phyloP scores from a whole-genome alignment of 805 yeast species.

The Candida berthetii region DNA sequence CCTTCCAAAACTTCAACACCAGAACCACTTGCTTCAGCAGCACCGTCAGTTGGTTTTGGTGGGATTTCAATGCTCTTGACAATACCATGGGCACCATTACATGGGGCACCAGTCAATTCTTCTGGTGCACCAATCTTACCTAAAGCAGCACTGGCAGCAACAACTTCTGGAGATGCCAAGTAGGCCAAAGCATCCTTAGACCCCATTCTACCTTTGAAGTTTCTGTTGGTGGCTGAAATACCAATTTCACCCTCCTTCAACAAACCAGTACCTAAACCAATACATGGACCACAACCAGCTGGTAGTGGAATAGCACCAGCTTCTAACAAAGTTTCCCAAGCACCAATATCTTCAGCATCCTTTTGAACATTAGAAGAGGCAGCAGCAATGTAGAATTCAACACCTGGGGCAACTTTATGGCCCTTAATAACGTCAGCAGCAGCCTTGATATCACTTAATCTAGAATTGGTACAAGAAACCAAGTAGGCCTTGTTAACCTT shows the following conservation, averaged over 20 bases:
- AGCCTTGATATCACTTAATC: constrained; percentile 86
- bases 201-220: constrained; percentile 99
- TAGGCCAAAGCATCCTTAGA: constrained; percentile 93
- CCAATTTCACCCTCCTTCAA: constrained; percentile 96
- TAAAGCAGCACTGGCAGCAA: constrained; percentile 95
- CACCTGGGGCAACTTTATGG: constrained; percentile 79
- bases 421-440: constrained; percentile 86
- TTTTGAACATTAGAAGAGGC: constrained; percentile 91
- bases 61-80: constrained; percentile 29
- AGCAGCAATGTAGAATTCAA: constrained; percentile 95
- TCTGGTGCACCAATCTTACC: constrained; percentile 93
- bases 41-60: constrained; percentile 19
- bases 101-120: constrained; percentile 64
- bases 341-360: constrained; percentile 87
- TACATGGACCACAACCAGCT: constrained; percentile 99
- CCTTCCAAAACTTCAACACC: constrained; percentile 80
- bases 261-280: constrained; percentile 93
- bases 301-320: constrained; percentile 96
- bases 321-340: constrained; percentile 83
- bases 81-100: constrained; percentile 42
- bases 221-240: constrained; percentile 96
- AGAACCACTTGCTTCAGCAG: constrained; percentile 26
- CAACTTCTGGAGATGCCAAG: constrained; percentile 95
- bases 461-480: constrained; percentile 96
- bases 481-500: constrained; percentile 89